Base-by-base conservation (phyloP, 495 filamentous ascomycete genomes). In the Tuber borchii region DNA sequence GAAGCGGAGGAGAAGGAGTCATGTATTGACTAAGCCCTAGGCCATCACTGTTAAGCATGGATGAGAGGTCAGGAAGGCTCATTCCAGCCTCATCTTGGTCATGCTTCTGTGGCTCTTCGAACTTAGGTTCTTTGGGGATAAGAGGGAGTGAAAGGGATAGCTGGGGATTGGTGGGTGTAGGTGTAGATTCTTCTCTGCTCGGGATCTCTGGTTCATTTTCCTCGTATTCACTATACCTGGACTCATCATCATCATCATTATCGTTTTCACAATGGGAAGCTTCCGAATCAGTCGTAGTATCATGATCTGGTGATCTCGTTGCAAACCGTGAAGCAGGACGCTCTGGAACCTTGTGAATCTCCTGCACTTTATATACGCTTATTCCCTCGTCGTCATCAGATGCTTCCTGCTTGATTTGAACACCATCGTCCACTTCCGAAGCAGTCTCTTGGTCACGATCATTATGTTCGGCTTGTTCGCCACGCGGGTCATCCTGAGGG, bases 311-410 rank as follows among this genome's bases (percentile, higher is more conserved):
- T 22, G 78, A 79, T 69, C 81, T 51, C 26, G 81, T 83, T 56
- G 77, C 75, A 73, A 83, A 83, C 45, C 81, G 78, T 19, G 81
- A 83, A 70, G 78, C 73, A 34, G 81, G 81, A 17, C 81, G 73
- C 39, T 82, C 76, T 45, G 80, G 80, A 69, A 79, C 71, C 73
- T 84, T 80, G 68, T 87, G 89, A 82, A 90, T 86, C 74, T 92
- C 91, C n/a, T 92, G 87, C 71, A 95, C 90, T 26, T 88, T 86
- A 78, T 93, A 93, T 37, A 93, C 85, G 80, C 95, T 91, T 37
- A 87, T 75, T 22, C 88, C 89, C 68, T 87, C 86, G 3, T 87
- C 86, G 3, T 89, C 86, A 72, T 91, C 89, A 43, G 85, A 83
- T 20, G 86, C 87, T 79, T 93, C 89, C 48, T 88, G 86, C 78